Evolutionary conservation across 805 yeast species (phyloP).

Genomic region (Wickerhamiella sorbophila): DNA sequence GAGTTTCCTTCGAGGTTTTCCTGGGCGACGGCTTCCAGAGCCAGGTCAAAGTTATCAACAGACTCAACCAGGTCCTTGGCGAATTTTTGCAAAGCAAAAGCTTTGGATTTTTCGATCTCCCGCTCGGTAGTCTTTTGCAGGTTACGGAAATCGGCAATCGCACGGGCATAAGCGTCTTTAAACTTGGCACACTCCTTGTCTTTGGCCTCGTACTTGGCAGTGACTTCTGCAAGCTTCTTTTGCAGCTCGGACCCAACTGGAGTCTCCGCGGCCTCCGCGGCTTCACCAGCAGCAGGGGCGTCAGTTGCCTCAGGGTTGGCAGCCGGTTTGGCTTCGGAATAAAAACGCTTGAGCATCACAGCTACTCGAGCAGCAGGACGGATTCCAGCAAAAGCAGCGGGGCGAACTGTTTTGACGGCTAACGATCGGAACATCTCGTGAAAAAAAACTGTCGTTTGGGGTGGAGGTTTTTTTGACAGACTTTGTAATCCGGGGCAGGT

Average conservation of each 20-base stretch:
- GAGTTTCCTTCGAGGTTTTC: slow-evolving; percentile 25
- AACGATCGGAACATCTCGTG: slow-evolving; percentile 4
- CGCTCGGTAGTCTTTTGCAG: slow-evolving; percentile 80
- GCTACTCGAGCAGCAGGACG: slow-evolving; percentile 2
- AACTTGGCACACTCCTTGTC: slow-evolving; percentile 56
- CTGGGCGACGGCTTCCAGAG: slow-evolving; percentile 47
- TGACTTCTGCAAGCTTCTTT: slow-evolving; percentile 27
- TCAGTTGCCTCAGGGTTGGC: slow-evolving; percentile 13
- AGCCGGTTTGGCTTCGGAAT: slow-evolving; percentile 5
- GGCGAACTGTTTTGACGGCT: slow-evolving; percentile 6
- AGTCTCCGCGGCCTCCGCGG: slow-evolving; percentile 10
- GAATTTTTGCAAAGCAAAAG: slow-evolving; percentile 82
- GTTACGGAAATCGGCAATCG: slow-evolving; percentile 86
- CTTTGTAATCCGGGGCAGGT: slow-evolving; percentile 1
- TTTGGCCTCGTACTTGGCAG: slow-evolving; percentile 40
- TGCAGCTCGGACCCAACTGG: slow-evolving; percentile 12
- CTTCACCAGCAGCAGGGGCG: slow-evolving; percentile 15
- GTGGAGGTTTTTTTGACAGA: no score
- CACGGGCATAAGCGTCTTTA: slow-evolving; percentile 69
- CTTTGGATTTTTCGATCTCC: slow-evolving; percentile 75
- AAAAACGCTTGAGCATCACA: slow-evolving; percentile 2
- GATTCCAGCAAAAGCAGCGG: not conserved
- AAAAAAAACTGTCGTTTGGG: no score
- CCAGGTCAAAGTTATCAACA: slow-evolving; percentile 80
- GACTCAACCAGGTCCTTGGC: slow-evolving; percentile 83